A percentile compares a stretch with the other conserved stretches of the same genome.
Conservation (phyloP, 176 grass and related monocot genomes). For the Secale cereale region DNA sequence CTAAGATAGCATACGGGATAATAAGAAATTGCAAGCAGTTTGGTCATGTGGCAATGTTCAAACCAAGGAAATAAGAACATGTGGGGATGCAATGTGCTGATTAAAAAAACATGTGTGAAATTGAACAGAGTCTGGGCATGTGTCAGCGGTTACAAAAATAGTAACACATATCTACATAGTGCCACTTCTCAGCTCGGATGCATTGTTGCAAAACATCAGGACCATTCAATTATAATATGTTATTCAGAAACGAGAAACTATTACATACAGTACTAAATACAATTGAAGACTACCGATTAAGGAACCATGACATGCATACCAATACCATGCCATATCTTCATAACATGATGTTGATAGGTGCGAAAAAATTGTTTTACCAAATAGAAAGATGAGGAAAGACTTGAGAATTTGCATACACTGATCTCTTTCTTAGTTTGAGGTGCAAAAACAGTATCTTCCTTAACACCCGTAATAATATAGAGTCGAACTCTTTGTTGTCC, state of each 20-base stretch:
- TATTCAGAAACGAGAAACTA: constrained; percentile 4
- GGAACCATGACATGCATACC: not conserved
- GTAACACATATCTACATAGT: not conserved
- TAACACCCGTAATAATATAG: constrained; percentile 83
- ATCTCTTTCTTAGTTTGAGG: constrained; percentile 99
- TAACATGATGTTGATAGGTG: not conserved
- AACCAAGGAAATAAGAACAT: not conserved
- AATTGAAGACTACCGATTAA: not conserved
- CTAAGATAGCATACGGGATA: not conserved
- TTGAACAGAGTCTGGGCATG: not conserved
- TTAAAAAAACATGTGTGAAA: not conserved
- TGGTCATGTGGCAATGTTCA: not conserved
- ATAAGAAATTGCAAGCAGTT: not conserved
- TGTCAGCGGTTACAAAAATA: not conserved
- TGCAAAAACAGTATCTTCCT: constrained; percentile 76
- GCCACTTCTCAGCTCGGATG: not conserved
- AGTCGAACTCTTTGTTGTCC: constrained; percentile 85
- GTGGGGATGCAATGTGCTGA: not conserved
- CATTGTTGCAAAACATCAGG: not conserved
- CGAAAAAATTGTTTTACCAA: not conserved
- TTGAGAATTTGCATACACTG: constrained; percentile 58
- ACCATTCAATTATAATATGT: not conserved
- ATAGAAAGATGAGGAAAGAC: constrained; percentile 3
- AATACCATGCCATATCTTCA: not conserved
- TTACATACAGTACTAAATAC: not conserved